Conservation (phyloP, 345 rosid species). For the Crucihimalaya himalaica region DNA sequence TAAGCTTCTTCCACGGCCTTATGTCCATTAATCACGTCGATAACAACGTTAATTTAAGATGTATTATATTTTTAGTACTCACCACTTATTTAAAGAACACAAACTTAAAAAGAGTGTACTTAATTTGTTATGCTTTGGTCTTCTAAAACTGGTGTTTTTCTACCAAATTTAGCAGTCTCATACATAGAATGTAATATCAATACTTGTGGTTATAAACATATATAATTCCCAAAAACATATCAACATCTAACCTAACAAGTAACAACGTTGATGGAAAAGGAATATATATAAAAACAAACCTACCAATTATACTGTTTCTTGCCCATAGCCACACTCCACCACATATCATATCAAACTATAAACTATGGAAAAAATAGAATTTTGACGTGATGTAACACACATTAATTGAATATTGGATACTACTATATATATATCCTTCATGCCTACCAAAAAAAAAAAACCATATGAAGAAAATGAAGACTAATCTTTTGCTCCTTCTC, state of each 20-base stretch:
- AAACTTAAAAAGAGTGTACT: background rate
- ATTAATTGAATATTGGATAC: background rate
- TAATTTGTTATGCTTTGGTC: background rate
- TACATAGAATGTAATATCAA: background rate
- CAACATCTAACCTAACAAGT: constrained; percentile 9
- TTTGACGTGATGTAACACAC: constrained; percentile 1
- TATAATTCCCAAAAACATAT: background rate
- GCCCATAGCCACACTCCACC: constrained; percentile 14
- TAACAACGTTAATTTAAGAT: background rate
- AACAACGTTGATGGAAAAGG: background rate
- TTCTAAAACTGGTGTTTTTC: background rate
- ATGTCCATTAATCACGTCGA: background rate
- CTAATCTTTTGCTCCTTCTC: constrained; percentile 16
- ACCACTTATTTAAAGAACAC: background rate
- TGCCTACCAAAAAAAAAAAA: background rate
- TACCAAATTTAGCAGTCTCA: background rate
- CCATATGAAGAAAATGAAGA: constrained; percentile 36
- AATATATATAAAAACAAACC: background rate
- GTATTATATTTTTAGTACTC: background rate
- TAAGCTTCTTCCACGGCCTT: background rate
- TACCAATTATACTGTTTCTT: background rate
- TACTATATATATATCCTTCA: constrained; percentile 21
- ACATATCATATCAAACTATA: constrained; percentile 5
- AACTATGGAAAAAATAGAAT: background rate
- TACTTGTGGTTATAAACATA: background rate